phyloP scores from a whole-genome alignment of 2,329 filamentous ascomycete genomes.

The Fusarium sp. region DNA sequence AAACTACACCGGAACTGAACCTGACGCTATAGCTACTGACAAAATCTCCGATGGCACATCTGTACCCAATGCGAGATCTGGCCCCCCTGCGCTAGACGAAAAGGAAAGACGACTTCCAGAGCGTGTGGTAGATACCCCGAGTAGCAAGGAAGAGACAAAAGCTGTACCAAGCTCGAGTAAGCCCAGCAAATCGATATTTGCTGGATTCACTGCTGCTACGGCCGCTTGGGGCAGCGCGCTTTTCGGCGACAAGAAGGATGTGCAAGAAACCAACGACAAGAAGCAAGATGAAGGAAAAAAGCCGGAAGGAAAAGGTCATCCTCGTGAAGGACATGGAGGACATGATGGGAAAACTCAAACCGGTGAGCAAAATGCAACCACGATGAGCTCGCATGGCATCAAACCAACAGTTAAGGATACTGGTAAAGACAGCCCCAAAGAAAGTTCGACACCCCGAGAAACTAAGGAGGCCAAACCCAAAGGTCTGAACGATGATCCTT shows the following conservation, averaged over 20 bases:
- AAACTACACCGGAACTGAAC: background rate
- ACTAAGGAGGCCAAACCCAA: background rate
- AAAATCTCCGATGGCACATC: background rate
- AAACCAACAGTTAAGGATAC: background rate
- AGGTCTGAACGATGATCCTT: slow-evolving; percentile 46
- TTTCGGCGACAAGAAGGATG: slow-evolving; percentile 46
- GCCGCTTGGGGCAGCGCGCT: slow-evolving; percentile 45
- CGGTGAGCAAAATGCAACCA: background rate
- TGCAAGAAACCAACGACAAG: slow-evolving; percentile 53
- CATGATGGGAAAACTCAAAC: background rate
- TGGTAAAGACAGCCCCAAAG: slow-evolving; percentile 49
- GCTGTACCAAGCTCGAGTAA: background rate
- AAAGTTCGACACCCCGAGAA: slow-evolving; percentile 13
- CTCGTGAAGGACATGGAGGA: background rate
- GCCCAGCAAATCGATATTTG: slow-evolving; percentile 19
- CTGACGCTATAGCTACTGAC: background rate
- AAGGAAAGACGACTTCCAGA: slow-evolving; percentile 6
- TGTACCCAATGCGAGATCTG: background rate
- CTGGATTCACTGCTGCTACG: slow-evolving; percentile 30
- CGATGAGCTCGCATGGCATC: slow-evolving; percentile 1
- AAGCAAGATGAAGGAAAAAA: slow-evolving; percentile 44
- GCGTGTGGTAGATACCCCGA: background rate
- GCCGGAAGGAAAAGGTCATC: background rate
- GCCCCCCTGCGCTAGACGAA: slow-evolving; percentile 3
- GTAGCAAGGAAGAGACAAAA: slow-evolving; percentile 3